Evolutionary conservation across 116 monocot genomes (phyloP), one percentile per base, ranked within the genome.

Genomic region (Phalaenopsis hybrid): DNA sequence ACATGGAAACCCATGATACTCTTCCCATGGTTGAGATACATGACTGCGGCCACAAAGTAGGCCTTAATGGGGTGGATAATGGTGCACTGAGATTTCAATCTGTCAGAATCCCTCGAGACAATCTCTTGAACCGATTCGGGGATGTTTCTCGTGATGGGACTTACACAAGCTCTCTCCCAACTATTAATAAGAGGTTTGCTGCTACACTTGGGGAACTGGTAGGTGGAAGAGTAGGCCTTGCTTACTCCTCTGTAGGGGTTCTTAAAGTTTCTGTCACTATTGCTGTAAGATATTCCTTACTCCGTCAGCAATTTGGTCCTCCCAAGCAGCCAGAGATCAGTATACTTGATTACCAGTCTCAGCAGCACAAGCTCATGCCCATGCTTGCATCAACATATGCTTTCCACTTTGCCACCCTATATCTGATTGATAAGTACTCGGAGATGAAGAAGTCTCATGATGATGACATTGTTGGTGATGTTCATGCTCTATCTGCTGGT

Each of bases 261-360:
- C 91, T 97, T 21, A 97, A 97, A 75, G 34, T 94, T 80, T 80
- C 90, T 6, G 85, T 86, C 43, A 94, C 94, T 34, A 97, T 94
- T 80, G 91, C 92, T 18, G 86, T 91, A 17, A 87, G 97, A 78
- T 97, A 97, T 65, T 89, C 97, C 75, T 81, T 97, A 8, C 92
- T 97, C 46, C 92, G 97, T 28, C 97, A 92, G 82, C 97, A 97
- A 86, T 97, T 97, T 80, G 97, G 97, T 69, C 97, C 97, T 63
- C 88, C 92, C 4, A 91, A 90, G 81, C 75, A 94, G 80, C 90
- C 97, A 7, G 97, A 97, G 81, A 84, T 97, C 78, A 87, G 90
- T 72, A 92, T 97, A 81, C 72, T 97, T 82, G 97, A 97, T 46
- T 97, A 97, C 83, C 97, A 92, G 81, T 97, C 97, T 79, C 97